Evolutionary conservation across 176 grass and related monocot genomes (phyloP), one percentile per base, ranked within the genome.

Genomic region (Otatea glauca): DNA sequence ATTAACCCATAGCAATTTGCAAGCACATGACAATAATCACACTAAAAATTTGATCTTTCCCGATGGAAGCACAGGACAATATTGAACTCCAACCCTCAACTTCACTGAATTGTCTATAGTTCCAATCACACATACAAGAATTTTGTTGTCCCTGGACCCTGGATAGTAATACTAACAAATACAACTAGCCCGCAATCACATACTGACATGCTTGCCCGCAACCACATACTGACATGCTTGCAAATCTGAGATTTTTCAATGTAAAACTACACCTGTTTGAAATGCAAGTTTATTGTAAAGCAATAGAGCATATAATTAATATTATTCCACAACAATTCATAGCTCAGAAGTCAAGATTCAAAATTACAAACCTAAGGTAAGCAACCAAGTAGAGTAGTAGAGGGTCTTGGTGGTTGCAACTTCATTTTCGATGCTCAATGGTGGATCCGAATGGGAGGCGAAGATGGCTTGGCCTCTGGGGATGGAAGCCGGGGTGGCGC

Each of bases 341-440:
- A 74, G 62, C 15, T 67, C 6, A 71, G 25, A 1, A 29, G 29
- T 29, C 29, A 29, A 1, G 42, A 77, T 72, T 48, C 21, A 47
- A 12, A 83, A 38, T 66, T 55, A 60, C 84, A 90, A 79, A 95
- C 96, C 96, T 98, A 38, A 98, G 86, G 81, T 98, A 98, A 24
- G 96, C 91, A 92, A 91, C 93, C 72, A 95, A 83, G 77, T 98
- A 95, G 48, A 95, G 29, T 29, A 29, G 29, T 29, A 29, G 29
- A 29, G 1, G 29, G 29, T 29, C 29, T 29, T 1, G 29, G 29
- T 29, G 29, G 29, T 29, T 29, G 29, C 29, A 1, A 29, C 29
- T 29, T 29, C 29, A n/a, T n/a, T n/a, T n/a, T n/a, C n/a, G n/a
- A n/a, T 29, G 29, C 29, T 29, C 29, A 1, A 29, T 29, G 29